These are phyloP conservation scores for Platanthera zijinensis DNA, from an alignment of 106 monocot species.

Conservation along the genomic window DNA sequence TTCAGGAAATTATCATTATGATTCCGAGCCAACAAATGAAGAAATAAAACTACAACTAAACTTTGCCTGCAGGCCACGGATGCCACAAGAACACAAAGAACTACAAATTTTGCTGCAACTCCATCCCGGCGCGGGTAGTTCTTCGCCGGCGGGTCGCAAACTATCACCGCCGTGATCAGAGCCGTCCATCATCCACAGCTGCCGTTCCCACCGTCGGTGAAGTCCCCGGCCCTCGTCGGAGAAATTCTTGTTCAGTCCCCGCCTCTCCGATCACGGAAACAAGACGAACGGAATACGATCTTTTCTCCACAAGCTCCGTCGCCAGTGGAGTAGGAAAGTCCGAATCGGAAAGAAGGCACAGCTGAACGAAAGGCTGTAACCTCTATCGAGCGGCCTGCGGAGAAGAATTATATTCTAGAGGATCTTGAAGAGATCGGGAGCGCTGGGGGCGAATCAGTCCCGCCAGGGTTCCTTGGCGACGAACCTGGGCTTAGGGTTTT, in stretches of 20 bases:
- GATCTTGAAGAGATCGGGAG: slow-evolving; percentile 33
- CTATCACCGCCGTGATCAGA: background rate
- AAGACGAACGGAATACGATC: background rate
- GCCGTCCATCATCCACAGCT: slow-evolving; percentile 1
- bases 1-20: too few species aligned
- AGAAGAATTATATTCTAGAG: background rate
- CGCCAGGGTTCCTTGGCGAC: slow-evolving; percentile 51
- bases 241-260: background rate
- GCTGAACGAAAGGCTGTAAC: background rate
- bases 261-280: background rate
- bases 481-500: slow-evolving; percentile 27
- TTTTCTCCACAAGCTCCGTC: background rate
- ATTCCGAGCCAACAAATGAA: too few species aligned
- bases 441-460: slow-evolving; percentile 94
- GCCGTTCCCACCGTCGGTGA: background rate
- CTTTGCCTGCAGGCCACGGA: too few species aligned
- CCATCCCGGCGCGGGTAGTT: too few species aligned
- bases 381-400: background rate
- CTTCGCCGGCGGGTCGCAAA: background rate
- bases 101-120: too few species aligned
- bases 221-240: background rate
- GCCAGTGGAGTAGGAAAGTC: background rate
- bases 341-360: background rate
- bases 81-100: too few species aligned
- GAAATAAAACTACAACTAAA: too few species aligned